Evolutionary conservation across 2,329 filamentous ascomycete genomes (phyloP).

Genomic region (Apiospora arundinis): DNA sequence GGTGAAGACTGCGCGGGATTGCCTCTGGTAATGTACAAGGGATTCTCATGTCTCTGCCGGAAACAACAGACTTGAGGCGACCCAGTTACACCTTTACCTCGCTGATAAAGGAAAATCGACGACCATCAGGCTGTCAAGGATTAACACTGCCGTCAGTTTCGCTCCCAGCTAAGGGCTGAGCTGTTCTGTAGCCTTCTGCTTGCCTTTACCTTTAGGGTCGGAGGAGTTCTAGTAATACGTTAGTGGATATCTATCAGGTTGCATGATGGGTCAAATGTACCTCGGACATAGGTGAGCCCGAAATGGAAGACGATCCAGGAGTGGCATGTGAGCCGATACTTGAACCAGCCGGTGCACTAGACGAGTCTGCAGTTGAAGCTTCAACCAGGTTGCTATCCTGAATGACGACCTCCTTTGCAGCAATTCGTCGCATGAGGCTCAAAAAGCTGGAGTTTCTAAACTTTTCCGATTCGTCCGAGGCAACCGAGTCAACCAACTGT

Average conservation of each 20-base stretch:
- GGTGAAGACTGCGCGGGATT: not conserved
- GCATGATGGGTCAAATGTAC: not conserved
- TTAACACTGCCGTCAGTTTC: no score
- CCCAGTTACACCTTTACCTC: not conserved
- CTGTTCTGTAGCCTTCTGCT: not conserved
- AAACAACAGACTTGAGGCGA: not conserved
- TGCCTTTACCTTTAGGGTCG: not conserved
- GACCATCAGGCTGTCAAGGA: not conserved
- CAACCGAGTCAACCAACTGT: constrained; percentile 71
- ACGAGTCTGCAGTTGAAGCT: constrained; percentile 9
- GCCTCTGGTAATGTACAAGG: constrained; percentile 6
- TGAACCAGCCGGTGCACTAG: not conserved
- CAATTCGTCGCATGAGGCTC: constrained; percentile 76
- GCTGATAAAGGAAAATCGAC: not conserved
- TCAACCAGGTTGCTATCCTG: constrained; percentile 72
- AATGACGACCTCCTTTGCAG: constrained; percentile 74
- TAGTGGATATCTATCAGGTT: not conserved
- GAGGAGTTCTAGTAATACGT: not conserved
- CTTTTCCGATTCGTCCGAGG: constrained; percentile 72
- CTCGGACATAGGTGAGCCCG: not conserved
- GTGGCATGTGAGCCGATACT: not conserved
- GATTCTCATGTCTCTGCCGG: not conserved
- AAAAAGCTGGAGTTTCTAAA: constrained; percentile 82
- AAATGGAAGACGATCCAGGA: not conserved
- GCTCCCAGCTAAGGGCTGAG: not conserved